Evolutionary conservation across 495 filamentous ascomycete species (phyloP).

Genomic region (Aspergillus cavernicola): DNA sequence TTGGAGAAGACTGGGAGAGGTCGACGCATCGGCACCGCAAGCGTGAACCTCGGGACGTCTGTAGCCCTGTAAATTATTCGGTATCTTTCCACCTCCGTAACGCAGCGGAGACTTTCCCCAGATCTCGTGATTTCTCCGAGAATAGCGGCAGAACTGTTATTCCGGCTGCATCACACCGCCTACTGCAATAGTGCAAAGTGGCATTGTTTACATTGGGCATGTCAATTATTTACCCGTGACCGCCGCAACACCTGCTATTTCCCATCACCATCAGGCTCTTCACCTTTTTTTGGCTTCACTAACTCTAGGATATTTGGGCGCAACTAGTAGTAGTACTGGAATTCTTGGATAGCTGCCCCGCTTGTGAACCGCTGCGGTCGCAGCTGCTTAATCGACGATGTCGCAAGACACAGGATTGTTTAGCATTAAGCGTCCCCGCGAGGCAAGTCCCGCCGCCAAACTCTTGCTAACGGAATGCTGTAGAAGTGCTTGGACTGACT

Average conservation of each 20-base stretch:
- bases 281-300: neutral
- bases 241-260: neutral
- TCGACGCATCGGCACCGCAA: slow-evolving; percentile 20
- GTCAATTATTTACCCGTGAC: slow-evolving; percentile 2
- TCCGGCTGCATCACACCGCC: slow-evolving; percentile 38
- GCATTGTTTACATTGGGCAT: slow-evolving; percentile 27
- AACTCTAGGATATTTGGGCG: neutral
- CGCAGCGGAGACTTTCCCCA: slow-evolving; percentile 30
- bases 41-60: slow-evolving; percentile 39
- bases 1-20: slow-evolving; percentile 12
- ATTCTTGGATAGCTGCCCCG: neutral
- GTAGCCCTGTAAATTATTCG: neutral
- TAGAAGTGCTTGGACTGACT: slow-evolving; percentile 15
- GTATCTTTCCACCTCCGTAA: slow-evolving; percentile 4
- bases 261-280: neutral
- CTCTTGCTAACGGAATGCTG: neutral
- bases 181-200: slow-evolving; percentile 23
- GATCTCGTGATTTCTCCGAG: slow-evolving; percentile 32
- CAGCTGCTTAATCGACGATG: slow-evolving; percentile 49
- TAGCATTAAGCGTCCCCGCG: slow-evolving; percentile 68
- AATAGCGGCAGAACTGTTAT: slow-evolving; percentile 1
- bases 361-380: slow-evolving; percentile 23
- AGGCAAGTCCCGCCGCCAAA: slow-evolving; percentile 47
- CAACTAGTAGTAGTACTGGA: neutral
- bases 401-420: slow-evolving; percentile 73